phyloP scores from a whole-genome alignment of 495 filamentous ascomycete species.

The Jackrogersella multiformis region DNA sequence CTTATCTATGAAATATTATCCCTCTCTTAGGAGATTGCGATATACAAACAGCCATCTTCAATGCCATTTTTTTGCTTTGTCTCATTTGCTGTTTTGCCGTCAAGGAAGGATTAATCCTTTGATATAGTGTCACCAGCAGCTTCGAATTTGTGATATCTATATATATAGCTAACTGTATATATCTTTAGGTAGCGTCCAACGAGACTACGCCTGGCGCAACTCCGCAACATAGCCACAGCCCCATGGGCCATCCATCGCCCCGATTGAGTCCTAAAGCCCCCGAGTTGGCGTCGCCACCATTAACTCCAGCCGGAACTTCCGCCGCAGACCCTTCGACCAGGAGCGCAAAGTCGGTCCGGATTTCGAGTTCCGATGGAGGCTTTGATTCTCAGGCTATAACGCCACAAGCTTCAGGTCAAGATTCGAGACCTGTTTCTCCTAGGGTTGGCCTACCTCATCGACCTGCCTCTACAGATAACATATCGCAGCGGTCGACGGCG shows the following conservation, averaged over 20 bases:
- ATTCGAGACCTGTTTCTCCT: conserved; percentile 48
- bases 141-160: neutral
- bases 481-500: conserved; percentile 38
- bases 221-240: conserved; percentile 47
- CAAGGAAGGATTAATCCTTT: neutral
- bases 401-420: conserved; percentile 64
- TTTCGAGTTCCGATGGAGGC: conserved; percentile 37
- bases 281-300: conserved; percentile 84
- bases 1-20: conserved; percentile 4
- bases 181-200: conserved; percentile 53
- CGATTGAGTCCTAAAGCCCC: conserved; percentile 58
- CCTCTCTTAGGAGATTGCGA: conserved; percentile 8
- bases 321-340: conserved; percentile 45
- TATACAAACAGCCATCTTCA: neutral
- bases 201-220: conserved; percentile 51
- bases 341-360: conserved; percentile 47
- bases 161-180: conserved; percentile 34
- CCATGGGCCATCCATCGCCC: conserved; percentile 54
- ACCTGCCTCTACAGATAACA: conserved; percentile 53
- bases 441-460: conserved; percentile 49
- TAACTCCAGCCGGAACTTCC: conserved; percentile 82
- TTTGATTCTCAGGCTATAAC: conserved; percentile 65
- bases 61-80: conserved; percentile 1
- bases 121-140: neutral
- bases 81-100: neutral